Base-by-base conservation (phyloP, 1,139 yeast species). In the Zygosaccharomyces sapae region DNA sequence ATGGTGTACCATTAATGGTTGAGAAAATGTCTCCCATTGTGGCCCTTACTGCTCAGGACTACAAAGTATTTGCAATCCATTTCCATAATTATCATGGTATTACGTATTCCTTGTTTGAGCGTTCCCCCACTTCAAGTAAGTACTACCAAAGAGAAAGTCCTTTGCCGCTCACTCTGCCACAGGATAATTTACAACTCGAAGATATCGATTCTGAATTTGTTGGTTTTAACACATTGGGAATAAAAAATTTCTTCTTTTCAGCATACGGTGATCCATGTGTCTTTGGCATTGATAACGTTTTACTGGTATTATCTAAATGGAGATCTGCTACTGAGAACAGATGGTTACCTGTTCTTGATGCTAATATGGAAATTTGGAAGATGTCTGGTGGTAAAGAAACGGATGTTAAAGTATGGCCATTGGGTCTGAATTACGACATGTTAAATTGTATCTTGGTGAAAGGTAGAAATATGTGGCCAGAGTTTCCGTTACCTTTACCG, bases 261-360 rank as follows among this genome's bases (percentile, higher is more conserved):
- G 80, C 79, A 41, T 90, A 85, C 53, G 86, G 86, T 40, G 96
- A 90, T 66, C 98, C 98, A 1, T 86, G 94, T 55, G 66, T 90
- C 16, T 86, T 83, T 47, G 89, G 90, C 9, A 80, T 83, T 9
- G 89, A 84, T 55, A 89, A 89, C 51, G 76, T 83, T 3, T 71
- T 92, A 39, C 67, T 86, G 33, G 77, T 86, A 0, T 71, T 92
- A 37, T 74, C 83, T 22, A 79, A 82, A 54, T 90, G 97, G 97
- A 74, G 96, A 59, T 78, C 76, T 34, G 71, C 85, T 1, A 69
- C 77, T 41, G 94, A 89, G 63, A 82, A 95, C 3, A 75, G 81
- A 56, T 92, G 97, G 97, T 73, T 87, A 8, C 97, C 97, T 1
- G 62, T 90, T n/a, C 70, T 90, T 49, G 86, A 87, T 61, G 75